Evolutionary conservation across 805 yeast genomes (phyloP), one percentile per base, ranked within the genome.

Genomic region (Lipomyces yamadae): DNA sequence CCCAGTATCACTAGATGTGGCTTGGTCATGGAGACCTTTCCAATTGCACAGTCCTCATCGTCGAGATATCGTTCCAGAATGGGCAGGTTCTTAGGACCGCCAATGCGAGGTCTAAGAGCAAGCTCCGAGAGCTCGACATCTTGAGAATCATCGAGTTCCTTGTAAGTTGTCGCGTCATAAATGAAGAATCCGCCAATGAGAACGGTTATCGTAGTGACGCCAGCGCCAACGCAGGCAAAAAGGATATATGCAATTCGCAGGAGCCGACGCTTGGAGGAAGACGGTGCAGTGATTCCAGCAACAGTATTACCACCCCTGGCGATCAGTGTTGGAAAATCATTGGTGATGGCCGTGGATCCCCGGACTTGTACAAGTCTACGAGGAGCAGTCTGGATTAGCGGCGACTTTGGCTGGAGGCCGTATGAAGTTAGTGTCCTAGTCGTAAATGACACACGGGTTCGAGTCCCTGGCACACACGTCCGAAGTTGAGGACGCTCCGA

Each of bases 1-100:
- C 85, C 79, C 84, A 80, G 77, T 35, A 80, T 88, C 60, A 94
- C 95, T n/a, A 68, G 65, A 33, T 65, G 60, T 4, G 70, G 71
- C 63, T 68, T 68, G 52, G 18, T n/a, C 45, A 64, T 53, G 35
- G 69, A 63, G 24, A 50, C 18, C 63, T 55, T 67, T 35, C 62
- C 50, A n/a, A 76, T 81, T 29, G 78, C 81, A 34, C 79, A 76
- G 73, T 88, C 91, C 67, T 80, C 83, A 52, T 85, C 84, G 72
- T 88, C 92, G 63, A 88, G 76, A 66, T 83, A 84, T 45, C 83
- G 80, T 50, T 81, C 81, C 68, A 86, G 79, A 35, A 88, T 84
- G 0, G 91, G 91, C 66, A 88, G 78, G 71, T 88, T 86, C 74
- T 88, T 90, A 30, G 92, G 91, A 2, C 92, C 92, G 5, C 92